Percentiles rank a stretch among this genome's conserved stretches.
phyloP scores from a whole-genome alignment of 768 basidiomycete species.

The Cystobasidium ongulense region DNA sequence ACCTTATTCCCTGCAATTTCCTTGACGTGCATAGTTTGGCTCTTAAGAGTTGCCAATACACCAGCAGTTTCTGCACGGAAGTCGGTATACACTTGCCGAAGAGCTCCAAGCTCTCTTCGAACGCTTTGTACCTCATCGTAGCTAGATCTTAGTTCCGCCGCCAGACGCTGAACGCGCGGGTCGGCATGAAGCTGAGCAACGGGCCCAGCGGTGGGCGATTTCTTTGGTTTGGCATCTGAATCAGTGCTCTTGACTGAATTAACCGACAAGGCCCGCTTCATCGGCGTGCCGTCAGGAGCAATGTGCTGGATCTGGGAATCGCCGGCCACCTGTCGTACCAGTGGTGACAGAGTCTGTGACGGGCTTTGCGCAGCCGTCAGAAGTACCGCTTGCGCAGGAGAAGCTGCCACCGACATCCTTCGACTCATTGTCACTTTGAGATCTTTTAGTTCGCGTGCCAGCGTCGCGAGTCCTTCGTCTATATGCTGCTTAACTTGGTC shows the following conservation, averaged over 20 bases:
- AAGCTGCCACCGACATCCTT: background rate
- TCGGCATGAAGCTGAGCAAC: conserved; percentile 12
- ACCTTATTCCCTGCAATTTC: conserved; percentile 73
- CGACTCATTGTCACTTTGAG: conserved; percentile 57
- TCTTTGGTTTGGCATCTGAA: background rate
- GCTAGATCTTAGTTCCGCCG: conserved; percentile 76
- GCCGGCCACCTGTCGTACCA: conserved; percentile 35
- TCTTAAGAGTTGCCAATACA: conserved; percentile 64
- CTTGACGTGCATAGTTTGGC: conserved; percentile 78
- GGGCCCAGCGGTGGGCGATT: background rate
- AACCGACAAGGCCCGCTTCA: conserved; percentile 15
- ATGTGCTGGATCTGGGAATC: conserved; percentile 38
- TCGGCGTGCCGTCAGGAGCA: conserved; percentile 33
- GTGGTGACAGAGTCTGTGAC: conserved; percentile 50
- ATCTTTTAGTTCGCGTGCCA: conserved; percentile 85
- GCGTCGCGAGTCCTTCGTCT: conserved; percentile 72
- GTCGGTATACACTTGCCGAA: conserved; percentile 89
- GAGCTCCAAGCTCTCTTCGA: conserved; percentile 81
- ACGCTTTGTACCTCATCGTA: conserved; percentile 92
- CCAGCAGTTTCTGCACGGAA: conserved; percentile 88
- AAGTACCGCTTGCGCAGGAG: conserved; percentile 47
- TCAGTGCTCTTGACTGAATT: background rate
- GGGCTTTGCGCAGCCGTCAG: conserved; percentile 46
- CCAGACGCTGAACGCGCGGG: conserved; percentile 52
- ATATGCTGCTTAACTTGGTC: conserved; percentile 99